Evolutionary conservation across 306 rosid species (phyloP), one percentile per base, ranked within the genome.

Genomic region (Lathyrus oleraceus): DNA sequence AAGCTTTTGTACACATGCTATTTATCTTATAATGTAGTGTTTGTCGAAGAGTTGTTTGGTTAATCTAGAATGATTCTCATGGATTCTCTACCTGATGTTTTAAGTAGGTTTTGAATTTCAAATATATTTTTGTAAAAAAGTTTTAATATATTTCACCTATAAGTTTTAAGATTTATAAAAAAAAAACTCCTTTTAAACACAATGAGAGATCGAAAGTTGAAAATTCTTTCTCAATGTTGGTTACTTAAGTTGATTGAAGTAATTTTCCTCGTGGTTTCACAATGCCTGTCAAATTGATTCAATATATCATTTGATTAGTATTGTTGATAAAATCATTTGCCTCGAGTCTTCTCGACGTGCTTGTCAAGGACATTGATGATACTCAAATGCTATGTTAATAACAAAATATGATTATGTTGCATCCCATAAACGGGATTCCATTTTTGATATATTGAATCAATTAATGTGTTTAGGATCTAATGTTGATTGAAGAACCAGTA

Each of bases 401-500:
- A 73, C 20, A 72, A 61, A 74, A 61, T 73, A 63, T 54, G 59
- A 57, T 63, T 56, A 42, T 68, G 51, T 73, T 48, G 72, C 75
- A 75, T 57, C 79, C 74, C 51, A 59, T 54, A 64, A 67, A 70
- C 70, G 69, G 81, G 56, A 42, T 65, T 81, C 72, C 69, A 76
- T 70, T 78, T 85, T 81, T 81, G 68, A 80, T 85, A 65, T 62
- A 74, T 84, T 76, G 80, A 79, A 79, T 70, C 57, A 76, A 79
- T 66, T 76, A 70, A 81, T 78, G 76, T 85, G 87, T 83, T 82
- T 86, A 72, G 86, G 86, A 84, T 88, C 83, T 87, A 78, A 78
- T 87, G 80, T 89, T 85, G 87, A 81, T 82, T 81, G 88, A 87
- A 78, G 88, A 88, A 85, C 89, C 85, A 69, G 81, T 86, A 81